Evolutionary conservation across 2,329 filamentous ascomycete species (phyloP).

Genomic region (Endothia cerciana): DNA sequence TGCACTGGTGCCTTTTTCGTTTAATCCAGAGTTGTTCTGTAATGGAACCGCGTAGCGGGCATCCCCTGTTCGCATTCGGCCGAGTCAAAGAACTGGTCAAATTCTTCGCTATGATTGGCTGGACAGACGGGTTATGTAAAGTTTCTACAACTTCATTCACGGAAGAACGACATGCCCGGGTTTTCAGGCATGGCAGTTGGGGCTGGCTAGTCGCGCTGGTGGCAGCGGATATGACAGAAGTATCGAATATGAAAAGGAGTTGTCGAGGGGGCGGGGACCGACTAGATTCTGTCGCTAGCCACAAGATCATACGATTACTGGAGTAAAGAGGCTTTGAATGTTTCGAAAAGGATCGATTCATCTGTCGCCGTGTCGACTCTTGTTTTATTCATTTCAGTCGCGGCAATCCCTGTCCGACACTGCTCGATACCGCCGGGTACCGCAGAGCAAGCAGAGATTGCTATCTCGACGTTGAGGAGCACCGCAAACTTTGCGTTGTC

Average conservation of each 20-base stretch:
- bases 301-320: neutral
- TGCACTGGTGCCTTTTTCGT: slow-evolving; percentile 8
- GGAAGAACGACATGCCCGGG: slow-evolving; percentile 12
- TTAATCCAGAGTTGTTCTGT: slow-evolving; percentile 18
- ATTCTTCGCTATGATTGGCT: neutral
- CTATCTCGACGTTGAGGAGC: neutral
- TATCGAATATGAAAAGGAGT: neutral
- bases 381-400: slow-evolving; percentile 1
- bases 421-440: neutral
- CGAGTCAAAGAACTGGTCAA: slow-evolving; percentile 15
- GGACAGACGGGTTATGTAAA: slow-evolving; percentile 25
- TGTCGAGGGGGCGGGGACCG: neutral
- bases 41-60: slow-evolving; percentile 18
- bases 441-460: neutral
- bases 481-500: slow-evolving; percentile 1
- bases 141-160: slow-evolving; percentile 22
- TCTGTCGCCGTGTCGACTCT: slow-evolving; percentile 6
- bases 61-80: slow-evolving; percentile 18
- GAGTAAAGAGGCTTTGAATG: slow-evolving; percentile 1
- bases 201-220: slow-evolving; percentile 6
- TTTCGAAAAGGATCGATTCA: slow-evolving; percentile 1
- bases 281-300: slow-evolving; percentile 14
- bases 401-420: neutral
- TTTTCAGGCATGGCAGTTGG: slow-evolving; percentile 17
- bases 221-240: slow-evolving; percentile 20